phyloP scores from a whole-genome alignment of 176 grass and related monocot species.

The Zoysia japonica region DNA sequence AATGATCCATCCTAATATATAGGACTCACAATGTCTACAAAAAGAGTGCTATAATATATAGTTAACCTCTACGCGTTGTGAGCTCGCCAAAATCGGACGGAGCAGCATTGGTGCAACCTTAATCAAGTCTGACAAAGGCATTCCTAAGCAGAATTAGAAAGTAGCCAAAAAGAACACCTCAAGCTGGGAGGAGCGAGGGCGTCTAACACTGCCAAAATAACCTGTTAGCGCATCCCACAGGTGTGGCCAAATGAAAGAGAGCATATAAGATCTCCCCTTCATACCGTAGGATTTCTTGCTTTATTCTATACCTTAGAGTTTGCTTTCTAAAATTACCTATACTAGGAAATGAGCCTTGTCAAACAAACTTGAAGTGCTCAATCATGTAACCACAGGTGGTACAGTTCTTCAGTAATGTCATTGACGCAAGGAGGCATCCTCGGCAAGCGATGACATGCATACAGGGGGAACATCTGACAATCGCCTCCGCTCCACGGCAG shows the following conservation, averaged over 20 bases:
- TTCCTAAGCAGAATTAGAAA: constrained; percentile 24
- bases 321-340: constrained; percentile 22
- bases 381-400: constrained; percentile 48
- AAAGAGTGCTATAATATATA: constrained; percentile 25
- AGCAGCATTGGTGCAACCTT: constrained; percentile 5
- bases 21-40: constrained; percentile 34
- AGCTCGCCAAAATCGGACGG: constrained; percentile 36
- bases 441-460: constrained; percentile 57
- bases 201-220: constrained; percentile 13
- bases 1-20: constrained; percentile 14
- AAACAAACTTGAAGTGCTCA: constrained; percentile 54
- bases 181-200: constrained; percentile 25
- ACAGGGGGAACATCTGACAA: constrained; percentile 56
- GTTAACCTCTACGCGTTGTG: constrained; percentile 19
- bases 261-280: constrained; percentile 41
- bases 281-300: constrained; percentile 36
- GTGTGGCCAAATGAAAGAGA: constrained; percentile 43
- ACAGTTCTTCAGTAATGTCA: constrained; percentile 51
- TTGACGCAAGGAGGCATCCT: constrained; percentile 51
- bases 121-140: constrained; percentile 22
- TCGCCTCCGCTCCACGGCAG: constrained; percentile 54
- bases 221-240: constrained; percentile 40
- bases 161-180: constrained; percentile 43
- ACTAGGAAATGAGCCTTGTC: constrained; percentile 25
- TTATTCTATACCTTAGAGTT: constrained; percentile 47